Evolutionary conservation across 2,329 filamentous ascomycete species (phyloP).

Genomic region (Colletotrichum eremochloae): DNA sequence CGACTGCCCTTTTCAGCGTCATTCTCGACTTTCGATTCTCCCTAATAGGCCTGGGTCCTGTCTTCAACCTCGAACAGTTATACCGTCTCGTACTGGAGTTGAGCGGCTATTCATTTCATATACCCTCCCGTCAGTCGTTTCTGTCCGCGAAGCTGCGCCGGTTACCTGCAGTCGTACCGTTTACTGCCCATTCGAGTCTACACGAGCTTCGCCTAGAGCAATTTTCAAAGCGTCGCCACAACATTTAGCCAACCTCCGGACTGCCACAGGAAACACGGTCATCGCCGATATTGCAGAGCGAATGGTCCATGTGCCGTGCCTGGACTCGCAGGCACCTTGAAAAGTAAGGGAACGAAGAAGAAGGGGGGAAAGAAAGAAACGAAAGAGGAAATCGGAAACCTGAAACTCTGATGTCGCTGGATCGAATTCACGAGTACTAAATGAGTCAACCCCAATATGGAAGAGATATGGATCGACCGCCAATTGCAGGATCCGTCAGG

Average conservation of each 20-base stretch:
- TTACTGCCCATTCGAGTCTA: conserved; percentile 37
- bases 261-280: conserved; percentile 32
- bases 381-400: conserved; percentile 38
- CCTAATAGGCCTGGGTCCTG: conserved; percentile 41
- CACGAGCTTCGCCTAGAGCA: conserved; percentile 44
- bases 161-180: conserved; percentile 15
- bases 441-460: conserved; percentile 71
- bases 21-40: conserved; percentile 40
- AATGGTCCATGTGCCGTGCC: conserved; percentile 29
- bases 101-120: conserved; percentile 40
- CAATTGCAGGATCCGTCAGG: conserved; percentile 64
- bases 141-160: conserved; percentile 33
- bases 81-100: conserved; percentile 38
- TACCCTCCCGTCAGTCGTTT: conserved; percentile 28
- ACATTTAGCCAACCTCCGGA: conserved; percentile 12
- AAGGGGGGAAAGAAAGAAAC: conserved; percentile 37
- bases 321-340: conserved; percentile 32
- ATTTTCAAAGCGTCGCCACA: conserved; percentile 38
- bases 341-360: conserved; percentile 22
- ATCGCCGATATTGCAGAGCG: conserved; percentile 31
- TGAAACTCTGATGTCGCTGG: conserved; percentile 46
- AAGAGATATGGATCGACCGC: conserved; percentile 63
- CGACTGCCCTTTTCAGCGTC: conserved; percentile 21
- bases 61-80: conserved; percentile 37
- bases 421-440: conserved; percentile 51